Evolutionary conservation across 2,329 filamentous ascomycete genomes (phyloP).

Genomic region (Fusarium tjaetaba): DNA sequence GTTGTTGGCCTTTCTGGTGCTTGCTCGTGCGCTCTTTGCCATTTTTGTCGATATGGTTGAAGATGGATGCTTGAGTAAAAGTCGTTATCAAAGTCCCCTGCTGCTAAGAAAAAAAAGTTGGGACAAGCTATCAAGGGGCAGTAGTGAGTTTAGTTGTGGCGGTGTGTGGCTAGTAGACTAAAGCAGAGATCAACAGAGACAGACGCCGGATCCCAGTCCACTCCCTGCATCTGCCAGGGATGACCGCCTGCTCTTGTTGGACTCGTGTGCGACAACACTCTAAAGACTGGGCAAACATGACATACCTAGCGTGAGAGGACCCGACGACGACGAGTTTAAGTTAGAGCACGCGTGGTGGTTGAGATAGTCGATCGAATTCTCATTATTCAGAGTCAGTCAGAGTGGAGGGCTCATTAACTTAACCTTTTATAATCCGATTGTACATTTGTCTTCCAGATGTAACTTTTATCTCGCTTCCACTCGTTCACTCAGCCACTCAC

Average conservation of each 20-base stretch:
- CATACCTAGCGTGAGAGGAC: slow-evolving; percentile 35
- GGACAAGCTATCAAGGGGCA: slow-evolving; percentile 8
- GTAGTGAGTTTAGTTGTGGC: slow-evolving; percentile 21
- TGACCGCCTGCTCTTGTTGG: slow-evolving; percentile 40
- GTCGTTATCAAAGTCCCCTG: slow-evolving; percentile 27
- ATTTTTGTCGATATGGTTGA: slow-evolving; percentile 60
- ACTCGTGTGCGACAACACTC: slow-evolving; percentile 7
- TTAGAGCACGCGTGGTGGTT: slow-evolving; percentile 26
- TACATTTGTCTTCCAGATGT: neutral
- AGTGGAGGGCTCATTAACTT: neutral
- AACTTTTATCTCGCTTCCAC: slow-evolving; percentile 1
- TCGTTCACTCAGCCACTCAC: neutral
- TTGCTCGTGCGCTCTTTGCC: slow-evolving; percentile 88
- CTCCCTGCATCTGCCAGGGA: slow-evolving; percentile 25
- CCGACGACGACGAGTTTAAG: slow-evolving; percentile 4
- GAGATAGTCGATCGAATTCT: slow-evolving; percentile 12
- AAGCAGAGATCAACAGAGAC: neutral
- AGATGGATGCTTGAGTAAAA: slow-evolving; percentile 12
- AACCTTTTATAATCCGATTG: neutral
- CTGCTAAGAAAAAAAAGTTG: slow-evolving; percentile 42
- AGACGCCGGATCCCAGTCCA: neutral
- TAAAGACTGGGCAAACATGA: slow-evolving; percentile 36
- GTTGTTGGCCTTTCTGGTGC: slow-evolving; percentile 84
- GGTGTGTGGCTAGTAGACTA: slow-evolving; percentile 21
- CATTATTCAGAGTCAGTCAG: neutral